A percentile compares a stretch with the other conserved stretches of the same genome.
Evolutionary conservation across 768 basidiomycete genomes (phyloP).

Genomic region (Serendipita sp.): DNA sequence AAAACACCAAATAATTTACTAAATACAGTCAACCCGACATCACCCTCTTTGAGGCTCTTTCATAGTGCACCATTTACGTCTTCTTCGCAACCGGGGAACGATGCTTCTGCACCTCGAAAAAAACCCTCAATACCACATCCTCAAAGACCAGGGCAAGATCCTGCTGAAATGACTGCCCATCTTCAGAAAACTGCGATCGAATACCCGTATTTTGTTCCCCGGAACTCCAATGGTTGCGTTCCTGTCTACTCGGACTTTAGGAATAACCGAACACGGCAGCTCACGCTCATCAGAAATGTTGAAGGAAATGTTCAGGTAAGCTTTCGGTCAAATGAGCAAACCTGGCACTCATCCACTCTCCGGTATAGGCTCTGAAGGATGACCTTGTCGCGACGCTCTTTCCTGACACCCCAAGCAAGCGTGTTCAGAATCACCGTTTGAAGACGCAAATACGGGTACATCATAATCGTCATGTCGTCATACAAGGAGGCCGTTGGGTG

Average conservation of each 20-base stretch:
- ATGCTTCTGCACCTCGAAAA: not conserved
- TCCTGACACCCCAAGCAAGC: constrained; percentile 26
- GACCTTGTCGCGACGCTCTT: constrained; percentile 42
- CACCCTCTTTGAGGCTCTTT: too few relatives aligned
- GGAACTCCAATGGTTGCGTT: constrained; percentile 49
- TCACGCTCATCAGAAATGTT: constrained; percentile 49
- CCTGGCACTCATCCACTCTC: constrained; percentile 1
- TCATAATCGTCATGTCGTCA: constrained; percentile 39
- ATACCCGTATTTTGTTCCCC: constrained; percentile 40
- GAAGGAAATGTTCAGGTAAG: constrained; percentile 45
- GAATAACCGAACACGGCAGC: constrained; percentile 43
- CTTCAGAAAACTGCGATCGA: not conserved
- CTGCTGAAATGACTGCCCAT: not conserved
- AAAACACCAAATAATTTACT: too few relatives aligned
- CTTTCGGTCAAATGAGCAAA: constrained; percentile 12
- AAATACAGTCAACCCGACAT: too few relatives aligned
- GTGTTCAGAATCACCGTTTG: constrained; percentile 26
- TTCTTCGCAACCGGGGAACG: too few relatives aligned
- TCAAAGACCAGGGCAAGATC: not conserved
- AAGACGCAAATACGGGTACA: constrained; percentile 28
- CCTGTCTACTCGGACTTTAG: constrained; percentile 65
- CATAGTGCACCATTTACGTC: too few relatives aligned
- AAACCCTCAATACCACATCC: not conserved
- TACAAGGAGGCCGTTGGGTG: constrained; percentile 47
- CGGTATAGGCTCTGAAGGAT: constrained; percentile 36